These are phyloP conservation scores for Erythrobasidium hasegawianum DNA, from an alignment of 1,284 basidiomycete species.

Conservation along the genomic window DNA sequence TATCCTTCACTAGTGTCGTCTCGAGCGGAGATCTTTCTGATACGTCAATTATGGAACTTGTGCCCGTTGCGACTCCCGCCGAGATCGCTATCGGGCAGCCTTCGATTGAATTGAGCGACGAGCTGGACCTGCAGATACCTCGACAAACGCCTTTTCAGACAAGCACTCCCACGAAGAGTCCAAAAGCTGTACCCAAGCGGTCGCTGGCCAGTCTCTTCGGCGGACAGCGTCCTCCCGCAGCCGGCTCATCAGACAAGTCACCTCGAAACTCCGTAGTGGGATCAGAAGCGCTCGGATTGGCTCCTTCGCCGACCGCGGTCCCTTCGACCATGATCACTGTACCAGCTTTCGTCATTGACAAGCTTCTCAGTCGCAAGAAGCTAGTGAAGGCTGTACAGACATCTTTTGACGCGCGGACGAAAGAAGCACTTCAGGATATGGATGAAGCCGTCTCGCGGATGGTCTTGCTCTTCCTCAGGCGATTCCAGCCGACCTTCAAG, in stretches of 20 bases:
- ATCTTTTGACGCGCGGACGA: not conserved
- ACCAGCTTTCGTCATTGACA: conserved; percentile 8
- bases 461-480: conserved; percentile 11
- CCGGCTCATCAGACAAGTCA: not conserved
- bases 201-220: conserved; percentile 27
- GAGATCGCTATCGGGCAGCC: not conserved
- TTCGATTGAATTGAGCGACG: not conserved
- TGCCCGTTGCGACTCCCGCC: conserved; percentile 18
- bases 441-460: conserved; percentile 8
- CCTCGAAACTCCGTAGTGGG: not conserved
- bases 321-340: conserved; percentile 9
- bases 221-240: conserved; percentile 10
- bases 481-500: conserved; percentile 26
- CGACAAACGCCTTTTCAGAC: not conserved
- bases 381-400: conserved; percentile 16
- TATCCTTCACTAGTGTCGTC: conserved; percentile 20
- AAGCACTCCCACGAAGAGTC: not conserved
- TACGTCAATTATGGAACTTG: conserved; percentile 7
- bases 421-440: not conserved
- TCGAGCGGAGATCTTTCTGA: conserved; percentile 9
- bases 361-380: conserved; percentile 6
- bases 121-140: conserved; percentile 14
- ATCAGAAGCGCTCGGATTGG: not conserved
- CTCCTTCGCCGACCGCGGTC: not conserved
- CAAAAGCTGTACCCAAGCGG: conserved; percentile 1